Evolutionary conservation across 2,329 filamentous ascomycete species (phyloP).

Genomic region (Waltergamsia citrina): DNA sequence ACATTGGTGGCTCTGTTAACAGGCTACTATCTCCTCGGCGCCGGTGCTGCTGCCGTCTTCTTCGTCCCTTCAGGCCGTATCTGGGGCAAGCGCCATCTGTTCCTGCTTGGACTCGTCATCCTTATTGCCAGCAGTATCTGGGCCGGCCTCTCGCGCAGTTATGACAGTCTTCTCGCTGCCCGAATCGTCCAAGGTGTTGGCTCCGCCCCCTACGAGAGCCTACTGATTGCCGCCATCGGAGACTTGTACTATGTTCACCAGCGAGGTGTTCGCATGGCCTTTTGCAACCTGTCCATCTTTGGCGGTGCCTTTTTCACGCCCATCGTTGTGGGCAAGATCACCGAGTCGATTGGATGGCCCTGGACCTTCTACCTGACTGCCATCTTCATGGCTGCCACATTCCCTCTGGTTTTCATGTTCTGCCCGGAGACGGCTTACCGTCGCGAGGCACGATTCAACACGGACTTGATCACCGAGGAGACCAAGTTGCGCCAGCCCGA

Average conservation of each 20-base stretch:
- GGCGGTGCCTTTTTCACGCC: slow-evolving; percentile 59
- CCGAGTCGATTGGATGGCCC: slow-evolving; percentile 63
- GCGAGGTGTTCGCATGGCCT: slow-evolving; percentile 79
- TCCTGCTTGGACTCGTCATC: slow-evolving; percentile 66
- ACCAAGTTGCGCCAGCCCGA: slow-evolving; percentile 7
- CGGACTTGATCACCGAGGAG: slow-evolving; percentile 45
- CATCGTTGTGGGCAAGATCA: slow-evolving; percentile 84
- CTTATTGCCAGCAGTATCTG: slow-evolving; percentile 68
- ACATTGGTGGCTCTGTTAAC: slow-evolving; percentile 75
- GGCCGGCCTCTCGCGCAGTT: slow-evolving; percentile 63
- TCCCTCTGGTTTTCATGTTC: slow-evolving; percentile 67
- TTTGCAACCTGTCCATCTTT: slow-evolving; percentile 52
- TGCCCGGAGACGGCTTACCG: slow-evolving; percentile 79
- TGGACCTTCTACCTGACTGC: slow-evolving; percentile 87
- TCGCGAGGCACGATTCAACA: slow-evolving; percentile 58
- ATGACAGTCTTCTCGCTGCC: slow-evolving; percentile 65
- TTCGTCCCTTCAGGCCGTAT: slow-evolving; percentile 82
- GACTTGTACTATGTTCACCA: slow-evolving; percentile 86
- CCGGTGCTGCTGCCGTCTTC: slow-evolving; percentile 71
- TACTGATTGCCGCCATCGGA: slow-evolving; percentile 82
- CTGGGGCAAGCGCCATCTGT: slow-evolving; percentile 88
- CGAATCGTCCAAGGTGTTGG: slow-evolving; percentile 80
- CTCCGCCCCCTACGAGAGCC: slow-evolving; percentile 78
- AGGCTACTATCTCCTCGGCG: slow-evolving; percentile 78
- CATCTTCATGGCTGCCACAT: slow-evolving; percentile 65